Percentiles rank a stretch among this genome's conserved stretches.
Evolutionary conservation across 495 filamentous ascomycete species (phyloP).

Genomic region (Annulohypoxylon nitens): DNA sequence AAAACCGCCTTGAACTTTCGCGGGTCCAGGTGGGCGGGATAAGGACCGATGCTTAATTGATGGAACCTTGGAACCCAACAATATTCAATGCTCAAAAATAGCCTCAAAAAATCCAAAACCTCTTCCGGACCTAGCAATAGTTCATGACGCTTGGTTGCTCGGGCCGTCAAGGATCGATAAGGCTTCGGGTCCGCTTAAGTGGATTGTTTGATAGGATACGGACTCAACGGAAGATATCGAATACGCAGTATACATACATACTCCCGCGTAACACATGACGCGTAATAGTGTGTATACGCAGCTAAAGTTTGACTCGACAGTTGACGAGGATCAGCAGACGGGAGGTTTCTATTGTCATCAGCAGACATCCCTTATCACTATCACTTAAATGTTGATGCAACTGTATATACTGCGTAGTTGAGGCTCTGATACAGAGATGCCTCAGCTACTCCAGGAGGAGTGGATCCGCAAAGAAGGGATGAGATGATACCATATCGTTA

Average conservation of each 20-base stretch:
- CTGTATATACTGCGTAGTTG: conserved; percentile 13
- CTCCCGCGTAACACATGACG: conserved; percentile 13
- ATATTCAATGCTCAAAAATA: neutral
- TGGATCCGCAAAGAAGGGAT: conserved; percentile 3
- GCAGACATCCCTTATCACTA: conserved; percentile 16
- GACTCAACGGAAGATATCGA: neutral
- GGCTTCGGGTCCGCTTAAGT: conserved; percentile 1
- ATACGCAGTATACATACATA: neutral
- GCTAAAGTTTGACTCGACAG: neutral
- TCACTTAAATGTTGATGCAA: conserved; percentile 17
- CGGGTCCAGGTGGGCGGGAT: conserved; percentile 3
- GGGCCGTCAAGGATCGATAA: neutral
- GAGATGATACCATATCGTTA: conserved; percentile 1
- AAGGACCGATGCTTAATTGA: conserved; percentile 17
- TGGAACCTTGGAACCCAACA: conserved; percentile 3
- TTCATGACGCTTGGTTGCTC: conserved; percentile 10
- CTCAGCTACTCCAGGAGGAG: neutral
- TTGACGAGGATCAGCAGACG: neutral
- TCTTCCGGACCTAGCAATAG: conserved; percentile 1
- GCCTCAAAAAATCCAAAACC: conserved; percentile 2
- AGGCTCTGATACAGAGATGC: conserved; percentile 11
- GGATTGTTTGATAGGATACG: conserved; percentile 9
- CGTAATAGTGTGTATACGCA: neutral
- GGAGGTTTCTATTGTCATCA: conserved; percentile 16
- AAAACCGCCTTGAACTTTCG: conserved; percentile 29